Base-by-base conservation (phyloP, 2,329 filamentous ascomycete genomes). In the Neofusicoccum kwambonambiense region DNA sequence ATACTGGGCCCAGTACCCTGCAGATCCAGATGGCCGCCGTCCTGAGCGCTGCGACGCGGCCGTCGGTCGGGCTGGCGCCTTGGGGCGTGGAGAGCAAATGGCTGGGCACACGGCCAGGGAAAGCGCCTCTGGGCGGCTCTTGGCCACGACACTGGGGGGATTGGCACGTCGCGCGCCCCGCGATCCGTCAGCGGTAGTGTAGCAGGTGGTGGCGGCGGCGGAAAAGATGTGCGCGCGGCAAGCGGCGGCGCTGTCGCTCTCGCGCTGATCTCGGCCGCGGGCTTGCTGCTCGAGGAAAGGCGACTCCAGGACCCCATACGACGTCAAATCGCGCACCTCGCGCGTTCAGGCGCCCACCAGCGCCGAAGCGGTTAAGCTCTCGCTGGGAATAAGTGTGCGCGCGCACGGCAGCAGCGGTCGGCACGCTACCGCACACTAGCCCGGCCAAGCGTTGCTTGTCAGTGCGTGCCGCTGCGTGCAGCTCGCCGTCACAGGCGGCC, bases 1-100 rank as follows among this genome's bases (percentile, higher is more conserved):
- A 54, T 47, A 47, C 61, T 47, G 31, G 61, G 50, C 61, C 61
- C 61, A 49, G 61, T 47, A 56, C 61, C 61, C 61, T 64, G 61
- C 61, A 64, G 61, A 64, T 64, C 61, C 61, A 63, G 61, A 51
- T 45, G 61, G 49, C 37, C 5, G 35, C 17, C 45, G 47, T 51
- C 17, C 39, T 31, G 27, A 44, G n/a, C 22, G 42, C 45, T 62
- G 50, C 19, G 61, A 47, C 61, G n/a, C 61, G 19, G 13, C 27
- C 27, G 27, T 7, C 27, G 27, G 27, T 31, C 27, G 27, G 27
- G 27, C 27, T 31, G 27, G 27, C 27, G 27, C 27, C 27, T 7
- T 31, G 27, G 27, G 47, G 22, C 60, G 45, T 44, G 60, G 49
- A 52, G 60, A 39, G 34, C 2, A n/a, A 13, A 4, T 17, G 34